A percentile compares a stretch with the other conserved stretches of the same genome.
Conservation (phyloP, 2,329 filamentous ascomycete species). For the Davidsoniella neocaledoniae region DNA sequence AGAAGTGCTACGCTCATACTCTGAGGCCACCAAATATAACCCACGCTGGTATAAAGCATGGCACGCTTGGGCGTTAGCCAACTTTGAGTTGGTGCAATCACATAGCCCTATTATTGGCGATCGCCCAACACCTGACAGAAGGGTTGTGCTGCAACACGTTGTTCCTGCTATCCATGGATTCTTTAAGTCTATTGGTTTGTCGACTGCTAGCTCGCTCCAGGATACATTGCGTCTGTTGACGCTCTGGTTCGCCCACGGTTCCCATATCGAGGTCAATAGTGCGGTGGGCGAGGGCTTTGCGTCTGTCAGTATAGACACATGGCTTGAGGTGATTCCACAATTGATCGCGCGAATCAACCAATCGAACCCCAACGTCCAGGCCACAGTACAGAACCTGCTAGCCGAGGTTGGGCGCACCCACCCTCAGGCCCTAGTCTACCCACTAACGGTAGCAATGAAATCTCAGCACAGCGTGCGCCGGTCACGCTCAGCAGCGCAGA, state of each 20-base stretch:
- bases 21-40: slow-evolving; percentile 84
- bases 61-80: slow-evolving; percentile 96
- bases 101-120: slow-evolving; percentile 18
- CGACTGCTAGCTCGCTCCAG: slow-evolving; percentile 80
- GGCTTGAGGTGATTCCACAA: slow-evolving; percentile 96
- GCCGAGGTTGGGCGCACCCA: slow-evolving; percentile 87
- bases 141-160: slow-evolving; percentile 67
- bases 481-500: slow-evolving; percentile 72
- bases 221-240: slow-evolving; percentile 86
- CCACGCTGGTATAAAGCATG: slow-evolving; percentile 96
- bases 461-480: slow-evolving; percentile 66
- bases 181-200: slow-evolving; percentile 91
- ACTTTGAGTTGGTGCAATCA: slow-evolving; percentile 92
- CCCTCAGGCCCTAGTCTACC: slow-evolving; percentile 91
- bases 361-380: slow-evolving; percentile 72
- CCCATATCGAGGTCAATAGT: slow-evolving; percentile 69
- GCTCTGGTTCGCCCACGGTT: slow-evolving; percentile 90
- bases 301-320: slow-evolving; percentile 89
- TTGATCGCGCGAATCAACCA: slow-evolving; percentile 96
- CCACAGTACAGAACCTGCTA: slow-evolving; percentile 80
- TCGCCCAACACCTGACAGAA: slow-evolving; percentile 33
- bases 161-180: slow-evolving; percentile 91
- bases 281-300: slow-evolving; percentile 82
- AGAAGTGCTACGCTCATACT: slow-evolving; percentile 82
- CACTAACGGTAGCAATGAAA: slow-evolving; percentile 95